These are phyloP conservation scores for Volvariella volvacea DNA, from an alignment of 1,284 basidiomycete species.

Conservation along the genomic window DNA sequence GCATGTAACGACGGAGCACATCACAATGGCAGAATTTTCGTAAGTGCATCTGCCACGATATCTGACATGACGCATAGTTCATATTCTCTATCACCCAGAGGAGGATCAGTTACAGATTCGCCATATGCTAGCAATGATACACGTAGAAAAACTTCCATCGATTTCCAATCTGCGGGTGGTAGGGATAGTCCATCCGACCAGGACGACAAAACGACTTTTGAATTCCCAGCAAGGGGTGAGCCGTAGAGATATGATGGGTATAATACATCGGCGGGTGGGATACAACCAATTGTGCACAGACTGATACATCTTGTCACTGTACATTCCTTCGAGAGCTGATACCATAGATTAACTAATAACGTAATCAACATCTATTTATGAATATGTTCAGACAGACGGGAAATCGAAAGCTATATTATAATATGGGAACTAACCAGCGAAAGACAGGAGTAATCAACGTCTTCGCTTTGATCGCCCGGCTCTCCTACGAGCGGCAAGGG, in stretches of 20 bases:
- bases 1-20: constrained; percentile 52
- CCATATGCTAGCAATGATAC: constrained; percentile 22
- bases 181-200: constrained; percentile 20
- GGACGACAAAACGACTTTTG: constrained; percentile 19
- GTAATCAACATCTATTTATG: too few species aligned
- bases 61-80: background rate
- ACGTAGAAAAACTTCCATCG: constrained; percentile 20
- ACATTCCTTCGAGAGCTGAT: too few species aligned
- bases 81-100: constrained; percentile 3
- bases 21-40: constrained; percentile 42
- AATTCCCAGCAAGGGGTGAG: constrained; percentile 11
- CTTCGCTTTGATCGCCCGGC: constrained; percentile 65
- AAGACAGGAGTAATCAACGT: constrained; percentile 38
- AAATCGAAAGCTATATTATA: too few species aligned
- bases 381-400: too few species aligned
- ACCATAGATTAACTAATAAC: too few species aligned
- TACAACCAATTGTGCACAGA: too few species aligned
- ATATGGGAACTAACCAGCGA: constrained; percentile 2
- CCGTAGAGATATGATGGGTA: constrained; percentile 6
- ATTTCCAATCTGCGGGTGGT: constrained; percentile 21
- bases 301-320: too few species aligned
- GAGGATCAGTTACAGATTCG: constrained; percentile 19
- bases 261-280: too few species aligned
- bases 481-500: constrained; percentile 49
- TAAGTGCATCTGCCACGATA: constrained; percentile 17